Conservation (phyloP, 768 basidiomycete genomes). For the Amylocystis lapponica region DNA sequence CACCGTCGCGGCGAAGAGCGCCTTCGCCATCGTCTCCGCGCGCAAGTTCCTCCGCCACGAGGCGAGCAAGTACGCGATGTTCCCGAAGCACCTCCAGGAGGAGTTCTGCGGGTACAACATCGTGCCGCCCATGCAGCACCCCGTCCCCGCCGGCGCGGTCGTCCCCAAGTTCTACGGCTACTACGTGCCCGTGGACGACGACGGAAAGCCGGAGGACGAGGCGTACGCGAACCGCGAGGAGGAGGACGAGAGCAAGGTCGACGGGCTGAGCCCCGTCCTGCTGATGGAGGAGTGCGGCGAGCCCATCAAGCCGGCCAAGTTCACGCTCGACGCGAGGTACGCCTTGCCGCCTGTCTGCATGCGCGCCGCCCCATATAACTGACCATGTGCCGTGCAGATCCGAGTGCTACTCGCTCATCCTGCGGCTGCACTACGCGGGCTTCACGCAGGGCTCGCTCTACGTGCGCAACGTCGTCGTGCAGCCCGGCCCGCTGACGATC, state of each 20-base stretch:
- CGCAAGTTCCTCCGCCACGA: slow-evolving; percentile 28
- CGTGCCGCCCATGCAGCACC: slow-evolving; percentile 34
- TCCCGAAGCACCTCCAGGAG: slow-evolving; percentile 41
- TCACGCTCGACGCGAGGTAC: slow-evolving; percentile 18
- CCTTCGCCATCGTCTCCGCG: slow-evolving; percentile 3
- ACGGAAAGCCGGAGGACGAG: neutral
- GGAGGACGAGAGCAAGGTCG: slow-evolving; percentile 6
- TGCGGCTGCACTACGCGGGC: slow-evolving; percentile 34
- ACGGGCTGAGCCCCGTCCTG: slow-evolving; percentile 32
- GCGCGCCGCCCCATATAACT: neutral
- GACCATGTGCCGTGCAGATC: slow-evolving; percentile 10
- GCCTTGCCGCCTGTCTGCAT: no score
- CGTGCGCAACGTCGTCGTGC: slow-evolving; percentile 38
- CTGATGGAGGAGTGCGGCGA: slow-evolving; percentile 44
- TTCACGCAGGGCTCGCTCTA: slow-evolving; percentile 38
- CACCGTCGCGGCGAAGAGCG: slow-evolving; percentile 25
- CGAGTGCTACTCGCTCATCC: slow-evolving; percentile 28
- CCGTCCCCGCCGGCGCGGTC: slow-evolving; percentile 43
- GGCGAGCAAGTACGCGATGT: slow-evolving; percentile 38
- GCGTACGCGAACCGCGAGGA: slow-evolving; percentile 13
- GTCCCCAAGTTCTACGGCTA: slow-evolving; percentile 65
- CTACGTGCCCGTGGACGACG: slow-evolving; percentile 31
- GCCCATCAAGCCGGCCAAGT: slow-evolving; percentile 22
- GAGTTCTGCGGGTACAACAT: slow-evolving; percentile 47
- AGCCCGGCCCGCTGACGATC: slow-evolving; percentile 35